These are phyloP conservation scores for Lithospermum erythrorhizon DNA, from an alignment of 257 asterid genomes.

Conservation along the genomic window DNA sequence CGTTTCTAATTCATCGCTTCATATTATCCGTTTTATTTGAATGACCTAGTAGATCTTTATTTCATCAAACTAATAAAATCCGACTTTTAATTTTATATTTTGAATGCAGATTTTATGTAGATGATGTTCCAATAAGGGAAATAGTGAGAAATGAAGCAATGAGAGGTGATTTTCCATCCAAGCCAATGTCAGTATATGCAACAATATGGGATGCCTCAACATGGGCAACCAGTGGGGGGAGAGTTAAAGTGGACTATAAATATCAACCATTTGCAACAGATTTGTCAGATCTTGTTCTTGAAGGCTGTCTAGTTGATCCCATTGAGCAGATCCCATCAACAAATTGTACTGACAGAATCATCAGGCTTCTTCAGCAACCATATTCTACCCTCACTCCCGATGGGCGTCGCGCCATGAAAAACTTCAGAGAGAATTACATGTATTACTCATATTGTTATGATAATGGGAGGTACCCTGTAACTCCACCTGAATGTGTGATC, in stretches of 20 bases:
- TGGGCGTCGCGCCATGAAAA: conserved; percentile 42
- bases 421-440: conserved; percentile 57
- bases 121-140: conserved; percentile 69
- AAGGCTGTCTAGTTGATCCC: conserved; percentile 76
- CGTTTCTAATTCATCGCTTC: too few relatives aligned
- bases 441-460: conserved; percentile 78
- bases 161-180: conserved; percentile 76
- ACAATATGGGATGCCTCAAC: conserved; percentile 94
- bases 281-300: conserved; percentile 53
- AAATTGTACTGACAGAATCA: conserved; percentile 44
- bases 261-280: conserved; percentile 63
- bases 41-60: too few relatives aligned
- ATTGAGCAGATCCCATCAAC: conserved; percentile 56
- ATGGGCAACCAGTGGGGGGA: conserved; percentile 94
- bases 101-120: conserved; percentile 56
- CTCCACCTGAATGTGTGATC: conserved; percentile 67
- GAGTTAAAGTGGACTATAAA: conserved; percentile 55
- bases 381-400: conserved; percentile 28
- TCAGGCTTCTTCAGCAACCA: conserved; percentile 17
- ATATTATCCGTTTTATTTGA: too few relatives aligned
- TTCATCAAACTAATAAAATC: too few relatives aligned
- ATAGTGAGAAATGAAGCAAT: conserved; percentile 31
- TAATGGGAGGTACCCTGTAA: conserved; percentile 48
- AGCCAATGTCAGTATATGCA: conserved; percentile 89
- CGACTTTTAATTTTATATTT: too few relatives aligned